phyloP scores from a whole-genome alignment of 345 rosid species.

The Cochlearia excelsa region DNA sequence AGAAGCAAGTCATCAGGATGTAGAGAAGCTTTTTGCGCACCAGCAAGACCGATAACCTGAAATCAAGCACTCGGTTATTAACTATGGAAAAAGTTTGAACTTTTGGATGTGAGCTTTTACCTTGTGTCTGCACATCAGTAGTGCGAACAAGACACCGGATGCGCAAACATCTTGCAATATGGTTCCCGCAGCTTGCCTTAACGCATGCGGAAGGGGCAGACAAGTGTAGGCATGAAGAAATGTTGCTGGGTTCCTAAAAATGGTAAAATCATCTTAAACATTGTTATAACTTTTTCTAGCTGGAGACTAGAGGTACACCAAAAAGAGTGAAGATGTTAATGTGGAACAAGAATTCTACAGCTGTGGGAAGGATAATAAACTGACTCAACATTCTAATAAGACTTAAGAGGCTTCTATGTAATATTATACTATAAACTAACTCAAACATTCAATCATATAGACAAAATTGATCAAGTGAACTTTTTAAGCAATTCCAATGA shows the following conservation, averaged over 20 bases:
- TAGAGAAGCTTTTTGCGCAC: constrained; percentile 97
- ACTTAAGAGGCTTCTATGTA: constrained; percentile 3
- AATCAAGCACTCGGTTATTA: constrained; percentile 21
- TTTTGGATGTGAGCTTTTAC: constrained; percentile 33
- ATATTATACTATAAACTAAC: neutral
- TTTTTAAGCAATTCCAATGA: neutral
- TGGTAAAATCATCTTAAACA: constrained; percentile 15
- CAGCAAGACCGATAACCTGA: constrained; percentile 91
- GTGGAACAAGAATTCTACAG: neutral
- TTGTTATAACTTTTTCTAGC: constrained; percentile 9
- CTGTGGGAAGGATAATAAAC: constrained; percentile 16
- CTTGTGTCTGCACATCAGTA: constrained; percentile 84
- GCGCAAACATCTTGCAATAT: constrained; percentile 90
- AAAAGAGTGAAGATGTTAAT: constrained; percentile 7
- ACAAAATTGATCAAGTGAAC: no score
- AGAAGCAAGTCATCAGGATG: constrained; percentile 96
- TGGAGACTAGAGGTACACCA: constrained; percentile 1
- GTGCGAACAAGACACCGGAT: constrained; percentile 80
- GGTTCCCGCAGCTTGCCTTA: constrained; percentile 84
- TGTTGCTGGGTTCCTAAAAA: constrained; percentile 80
- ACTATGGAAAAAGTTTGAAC: neutral
- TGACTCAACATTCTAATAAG: constrained; percentile 4
- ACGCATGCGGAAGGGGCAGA: constrained; percentile 78
- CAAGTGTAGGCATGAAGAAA: constrained; percentile 97
- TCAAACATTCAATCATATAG: neutral